Base-by-base conservation (phyloP, 768 basidiomycete species). In the Naganishia vaughanmartiniae region DNA sequence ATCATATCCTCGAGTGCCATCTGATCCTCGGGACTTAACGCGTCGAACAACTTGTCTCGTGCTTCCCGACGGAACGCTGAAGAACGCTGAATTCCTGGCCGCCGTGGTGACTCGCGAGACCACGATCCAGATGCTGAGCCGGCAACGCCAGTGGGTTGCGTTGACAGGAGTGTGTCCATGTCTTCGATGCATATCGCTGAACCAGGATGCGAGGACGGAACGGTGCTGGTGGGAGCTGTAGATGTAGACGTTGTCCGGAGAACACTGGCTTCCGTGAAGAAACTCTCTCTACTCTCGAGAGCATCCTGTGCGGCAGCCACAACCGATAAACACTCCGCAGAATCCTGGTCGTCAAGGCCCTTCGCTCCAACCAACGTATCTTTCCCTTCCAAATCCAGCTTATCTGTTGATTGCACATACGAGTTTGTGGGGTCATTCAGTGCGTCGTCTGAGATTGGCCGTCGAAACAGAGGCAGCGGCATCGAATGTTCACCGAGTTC, bases 401-500 rank as follows among this genome's bases (percentile, higher is more conserved):
- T 39, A 1, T 21, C 57, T 34, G 26, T 4, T 24, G 36, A 36
- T 6, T 36, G 5, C 12, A 12, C 36, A 36, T 6, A 36, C 10
- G 58, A 21, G 24, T 17, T n/a, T n/a, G n/a, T 14, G 36, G 28
- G 9, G 36, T n/a, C 39, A 33, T 45, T 28, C 4, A 63, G 3
- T 45, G 15, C 60, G 17, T 30, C 19, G n/a, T 30, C 46, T 4
- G 42, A 63, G 7, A 63, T 11, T 12, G 36, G 1, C 28, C 42
- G 48, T 51, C 48, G 60, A 45, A 45, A 63, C 24, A 63, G 21
- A n/a, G n/a, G 24, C 17, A 46, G 26, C 36, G 60, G 60, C 24
- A 28, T n/a, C 1, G 30, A 36, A 26, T 30, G 10, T 9, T 45
- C 24, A 6, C 60, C 58, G 21, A 60, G 21, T 60, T 28, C 36